Conservation (phyloP, 2,329 filamentous ascomycete genomes). For the Neofusicoccum parvum region DNA sequence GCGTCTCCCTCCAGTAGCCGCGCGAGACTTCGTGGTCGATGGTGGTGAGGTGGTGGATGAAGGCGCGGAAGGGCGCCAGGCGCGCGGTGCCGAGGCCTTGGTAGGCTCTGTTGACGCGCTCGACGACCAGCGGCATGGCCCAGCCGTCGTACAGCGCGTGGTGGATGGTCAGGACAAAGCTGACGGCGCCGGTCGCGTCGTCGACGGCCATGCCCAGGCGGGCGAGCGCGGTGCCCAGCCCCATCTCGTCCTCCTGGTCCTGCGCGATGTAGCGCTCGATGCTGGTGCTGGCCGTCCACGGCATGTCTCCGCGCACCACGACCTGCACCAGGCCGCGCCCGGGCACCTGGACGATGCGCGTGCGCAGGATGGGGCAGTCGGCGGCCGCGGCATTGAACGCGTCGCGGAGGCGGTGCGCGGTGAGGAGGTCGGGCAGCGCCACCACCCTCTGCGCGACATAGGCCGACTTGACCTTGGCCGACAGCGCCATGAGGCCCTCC, state of each 20-base stretch:
- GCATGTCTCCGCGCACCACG: constrained; percentile 22
- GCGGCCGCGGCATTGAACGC: constrained; percentile 40
- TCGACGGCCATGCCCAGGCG: constrained; percentile 27
- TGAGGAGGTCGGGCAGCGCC: constrained; percentile 23
- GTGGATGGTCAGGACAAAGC: constrained; percentile 17
- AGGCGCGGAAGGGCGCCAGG: no score
- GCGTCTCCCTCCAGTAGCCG: no score
- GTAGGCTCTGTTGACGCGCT: neutral
- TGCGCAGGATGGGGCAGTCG: constrained; percentile 36
- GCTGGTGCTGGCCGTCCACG: constrained; percentile 17
- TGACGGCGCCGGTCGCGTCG: constrained; percentile 30
- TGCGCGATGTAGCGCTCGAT: constrained; percentile 29
- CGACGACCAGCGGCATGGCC: neutral
- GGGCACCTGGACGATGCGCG: constrained; percentile 40
- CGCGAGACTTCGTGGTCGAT: constrained; percentile 34
- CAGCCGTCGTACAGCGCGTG: constrained; percentile 3
- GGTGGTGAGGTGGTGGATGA: constrained; percentile 31
- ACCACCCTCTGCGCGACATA: constrained; percentile 47
- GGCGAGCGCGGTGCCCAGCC: constrained; percentile 20
- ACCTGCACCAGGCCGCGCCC: constrained; percentile 37
- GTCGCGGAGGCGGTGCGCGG: constrained; percentile 24
- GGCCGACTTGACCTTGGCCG: constrained; percentile 53
- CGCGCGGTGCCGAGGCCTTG: constrained; percentile 21
- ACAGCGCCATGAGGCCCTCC: constrained; percentile 57
- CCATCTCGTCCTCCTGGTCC: constrained; percentile 28